Evolutionary conservation across 345 rosid genomes (phyloP), one percentile per base, ranked within the genome.

Genomic region (Euphorbia peplus): DNA sequence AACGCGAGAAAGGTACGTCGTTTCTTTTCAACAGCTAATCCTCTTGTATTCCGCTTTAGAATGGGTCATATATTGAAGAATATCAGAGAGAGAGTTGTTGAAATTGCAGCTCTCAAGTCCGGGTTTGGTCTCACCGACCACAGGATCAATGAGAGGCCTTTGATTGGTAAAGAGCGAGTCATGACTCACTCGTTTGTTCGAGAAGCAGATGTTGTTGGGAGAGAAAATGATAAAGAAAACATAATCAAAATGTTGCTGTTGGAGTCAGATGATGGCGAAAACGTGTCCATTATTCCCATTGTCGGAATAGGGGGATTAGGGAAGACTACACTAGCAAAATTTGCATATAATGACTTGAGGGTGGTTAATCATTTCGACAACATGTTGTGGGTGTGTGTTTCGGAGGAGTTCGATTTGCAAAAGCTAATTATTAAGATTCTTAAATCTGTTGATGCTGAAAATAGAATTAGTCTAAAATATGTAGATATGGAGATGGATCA

Each of bases 341-440:
- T 60, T 29, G 72, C 60, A 30, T 47, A 10, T 59, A 35, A 69
- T 26, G 72, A 69, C 13, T 13, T 11, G 12, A 37, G 15, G 48
- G 48, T 61, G 15, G 19, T 0, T 12, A 19, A 9, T 2, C 13
- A 44, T 28, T 69, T 69, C 46, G 19, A 46, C 0, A 1, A 1
- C 21, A 58, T 47, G 11, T 4, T 60, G 32, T 60, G 57, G 66
- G 58, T 30, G 11, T 59, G 46, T 28, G 44, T 59, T 8, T 47
- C 73, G 0, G 50, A n/a, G n/a, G n/a, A n/a, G n/a, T n/a, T n/a
- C n/a, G n/a, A n/a, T n/a, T n/a, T n/a, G n/a, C n/a, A n/a, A n/a
- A 29, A 10, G 28, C 25, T 69, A 25, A 26, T 69, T 0, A 29
- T 19, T 18, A 47, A 60, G 0, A 56, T 42, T 29, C 35, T 69